Evolutionary conservation across 352 stramenopile species (phyloP), one percentile per base, ranked within the genome.

Genomic region (Phytophthora pini): DNA sequence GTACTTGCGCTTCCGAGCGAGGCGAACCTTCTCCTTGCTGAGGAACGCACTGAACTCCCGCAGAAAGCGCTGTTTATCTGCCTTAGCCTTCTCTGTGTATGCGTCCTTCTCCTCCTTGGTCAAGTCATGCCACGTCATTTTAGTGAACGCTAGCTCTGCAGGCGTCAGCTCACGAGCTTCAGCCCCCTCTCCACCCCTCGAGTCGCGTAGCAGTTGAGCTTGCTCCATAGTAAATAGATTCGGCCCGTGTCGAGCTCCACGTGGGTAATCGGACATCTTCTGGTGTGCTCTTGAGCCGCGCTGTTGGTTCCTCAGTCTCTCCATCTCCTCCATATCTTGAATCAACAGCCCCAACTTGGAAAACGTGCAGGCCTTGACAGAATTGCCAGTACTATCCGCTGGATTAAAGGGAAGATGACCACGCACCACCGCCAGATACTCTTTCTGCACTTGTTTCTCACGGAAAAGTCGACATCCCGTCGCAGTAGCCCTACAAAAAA

Each of bases 371-470:
- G 69, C 60, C 12, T 79, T 82, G 7, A 60, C 56, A 49, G 36
- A 5, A 66, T 41, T 10, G 26, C 50, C 40, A 45, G 56, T 31
- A 49, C 56, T 68, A 11, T 89, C 68, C 9, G 50, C 60, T 13
- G 84, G 80, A 29, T 90, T 59, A 45, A 90, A 84, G 3, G 82
- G 77, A 22, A 96, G 41, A 48, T 92, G 79, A 5, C 89, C 90
- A 7, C 76, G 74, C 20, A 97, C 81, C 20, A 97, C 67, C 0
- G 90, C 89, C 31, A 97, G 65, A 68, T 97, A 97, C 47, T 91
- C 77, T 46, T 97, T 97, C 56, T 93, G 74, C 26, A 90, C 83
- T 36, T 77, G 68, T 57, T 95, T 91, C 49, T 94, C 77, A 7
- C 82, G 77, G 47, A 97, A 97, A 15, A 96, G 72, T 8, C 70